phyloP scores from a whole-genome alignment of 768 basidiomycete species.

The Tulasnella sp. region DNA sequence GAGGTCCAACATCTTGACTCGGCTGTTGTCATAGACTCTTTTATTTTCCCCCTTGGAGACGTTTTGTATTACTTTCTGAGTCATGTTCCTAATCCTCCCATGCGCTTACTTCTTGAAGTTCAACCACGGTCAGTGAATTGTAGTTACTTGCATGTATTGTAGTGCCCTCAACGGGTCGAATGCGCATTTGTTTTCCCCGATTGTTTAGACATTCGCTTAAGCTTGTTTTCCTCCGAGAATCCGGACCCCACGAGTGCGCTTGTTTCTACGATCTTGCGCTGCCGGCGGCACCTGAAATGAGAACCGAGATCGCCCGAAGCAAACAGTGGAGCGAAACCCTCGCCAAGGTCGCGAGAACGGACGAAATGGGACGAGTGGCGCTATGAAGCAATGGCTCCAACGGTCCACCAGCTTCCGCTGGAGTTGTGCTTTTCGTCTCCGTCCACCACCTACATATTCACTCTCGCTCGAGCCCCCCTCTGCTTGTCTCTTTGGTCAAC shows the following conservation, averaged over 20 bases:
- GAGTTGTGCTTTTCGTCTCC: too few species aligned
- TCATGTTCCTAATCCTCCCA: not conserved
- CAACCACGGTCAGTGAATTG: conserved; percentile 13
- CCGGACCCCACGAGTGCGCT: too few species aligned
- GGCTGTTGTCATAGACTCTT: conserved; percentile 58
- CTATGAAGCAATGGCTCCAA: not conserved
- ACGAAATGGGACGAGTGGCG: not conserved
- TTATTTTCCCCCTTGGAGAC: not conserved
- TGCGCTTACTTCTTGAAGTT: not conserved
- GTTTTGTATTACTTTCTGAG: not conserved
- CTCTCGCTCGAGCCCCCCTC: too few species aligned
- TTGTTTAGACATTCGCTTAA: too few species aligned
- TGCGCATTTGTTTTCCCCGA: not conserved
- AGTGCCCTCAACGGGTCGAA: conserved; percentile 7
- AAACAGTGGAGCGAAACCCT: not conserved
- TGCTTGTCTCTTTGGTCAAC: not conserved
- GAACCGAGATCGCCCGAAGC: not conserved
- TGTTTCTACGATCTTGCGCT: too few species aligned
- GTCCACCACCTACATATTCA: too few species aligned
- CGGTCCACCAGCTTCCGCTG: not conserved
- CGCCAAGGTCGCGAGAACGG: not conserved
- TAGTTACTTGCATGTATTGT: conserved; percentile 11
- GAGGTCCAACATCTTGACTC: conserved; percentile 82
- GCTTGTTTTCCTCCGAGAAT: too few species aligned
- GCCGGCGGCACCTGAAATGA: too few species aligned